Conservation (phyloP, 2,329 filamentous ascomycete species). For the Endoconidiophora polonica region DNA sequence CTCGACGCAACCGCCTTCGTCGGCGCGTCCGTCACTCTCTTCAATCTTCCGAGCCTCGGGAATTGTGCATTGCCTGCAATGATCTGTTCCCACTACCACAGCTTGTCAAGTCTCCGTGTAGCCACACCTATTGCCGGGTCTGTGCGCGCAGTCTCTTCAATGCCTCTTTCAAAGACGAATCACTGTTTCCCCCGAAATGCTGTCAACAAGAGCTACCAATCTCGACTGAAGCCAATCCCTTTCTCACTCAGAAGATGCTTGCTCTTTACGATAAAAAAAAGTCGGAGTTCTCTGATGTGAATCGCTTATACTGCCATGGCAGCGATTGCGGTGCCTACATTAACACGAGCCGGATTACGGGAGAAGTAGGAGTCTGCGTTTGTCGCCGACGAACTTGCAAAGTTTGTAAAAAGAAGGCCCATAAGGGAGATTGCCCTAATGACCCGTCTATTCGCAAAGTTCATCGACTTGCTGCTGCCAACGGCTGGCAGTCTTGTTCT, state of each 20-base stretch:
- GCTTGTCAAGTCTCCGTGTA: conserved; percentile 17
- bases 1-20: background rate
- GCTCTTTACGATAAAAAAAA: too few species aligned
- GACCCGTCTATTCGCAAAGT: conserved; percentile 24
- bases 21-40: too few species aligned
- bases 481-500: conserved; percentile 36
- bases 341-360: too few species aligned
- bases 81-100: background rate
- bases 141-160: conserved; percentile 32
- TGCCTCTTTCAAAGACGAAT: conserved; percentile 29
- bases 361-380: conserved; percentile 15
- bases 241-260: conserved; percentile 19
- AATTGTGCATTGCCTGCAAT: conserved; percentile 1
- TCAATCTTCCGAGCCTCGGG: background rate
- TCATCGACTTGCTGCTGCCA: conserved; percentile 25
- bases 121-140: conserved; percentile 33
- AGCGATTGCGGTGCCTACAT: conserved; percentile 19
- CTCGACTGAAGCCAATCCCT: conserved; percentile 16
- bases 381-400: conserved; percentile 32
- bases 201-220: conserved; percentile 28
- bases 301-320: conserved; percentile 34
- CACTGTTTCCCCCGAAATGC: conserved; percentile 38
- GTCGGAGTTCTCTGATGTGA: conserved; percentile 11
- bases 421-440: conserved; percentile 30
- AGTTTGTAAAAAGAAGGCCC: conserved; percentile 30